Conservation (phyloP, 148 eudicot species). For the Camellia lanceoleosa region DNA sequence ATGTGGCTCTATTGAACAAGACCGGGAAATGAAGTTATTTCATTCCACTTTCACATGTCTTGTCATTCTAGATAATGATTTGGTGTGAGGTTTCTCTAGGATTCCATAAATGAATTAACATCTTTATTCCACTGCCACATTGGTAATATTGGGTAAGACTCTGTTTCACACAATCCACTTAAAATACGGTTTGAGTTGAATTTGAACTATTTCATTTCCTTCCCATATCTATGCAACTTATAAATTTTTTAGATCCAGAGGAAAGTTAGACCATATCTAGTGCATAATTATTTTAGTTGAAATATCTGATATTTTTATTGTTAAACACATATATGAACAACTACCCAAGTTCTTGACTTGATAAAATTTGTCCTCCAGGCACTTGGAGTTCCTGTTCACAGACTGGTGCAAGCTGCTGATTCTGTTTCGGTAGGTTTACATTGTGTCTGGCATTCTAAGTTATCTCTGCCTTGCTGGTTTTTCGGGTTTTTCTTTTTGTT, state of each 20-base stretch:
- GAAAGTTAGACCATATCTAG: too few relatives aligned
- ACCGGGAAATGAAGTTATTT: too few relatives aligned
- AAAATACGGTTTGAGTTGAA: too few relatives aligned
- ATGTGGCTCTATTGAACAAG: too few relatives aligned
- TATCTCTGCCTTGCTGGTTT: slow-evolving; percentile 1
- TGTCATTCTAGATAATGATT: not conserved
- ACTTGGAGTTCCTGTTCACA: slow-evolving; percentile 79
- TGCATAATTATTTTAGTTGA: not conserved
- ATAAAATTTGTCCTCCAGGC: slow-evolving; percentile 47
- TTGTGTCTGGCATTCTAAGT: not conserved
- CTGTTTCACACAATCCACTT: not conserved
- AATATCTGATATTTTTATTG: not conserved
- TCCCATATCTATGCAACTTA: not conserved
- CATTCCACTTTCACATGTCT: not conserved
- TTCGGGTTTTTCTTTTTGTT: not conserved
- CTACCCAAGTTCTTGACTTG: not conserved
- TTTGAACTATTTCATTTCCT: not conserved
- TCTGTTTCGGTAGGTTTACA: slow-evolving; percentile 70
- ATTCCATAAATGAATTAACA: not conserved
- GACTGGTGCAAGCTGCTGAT: slow-evolving; percentile 94
- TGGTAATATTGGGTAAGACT: not conserved
- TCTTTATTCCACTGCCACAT: not conserved
- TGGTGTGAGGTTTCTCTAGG: not conserved
- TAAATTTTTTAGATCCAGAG: not conserved
- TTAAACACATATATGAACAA: not conserved